Evolutionary conservation across 2,329 filamentous ascomycete genomes (phyloP), one percentile per base, ranked within the genome.

Genomic region (Alternaria gaisen): DNA sequence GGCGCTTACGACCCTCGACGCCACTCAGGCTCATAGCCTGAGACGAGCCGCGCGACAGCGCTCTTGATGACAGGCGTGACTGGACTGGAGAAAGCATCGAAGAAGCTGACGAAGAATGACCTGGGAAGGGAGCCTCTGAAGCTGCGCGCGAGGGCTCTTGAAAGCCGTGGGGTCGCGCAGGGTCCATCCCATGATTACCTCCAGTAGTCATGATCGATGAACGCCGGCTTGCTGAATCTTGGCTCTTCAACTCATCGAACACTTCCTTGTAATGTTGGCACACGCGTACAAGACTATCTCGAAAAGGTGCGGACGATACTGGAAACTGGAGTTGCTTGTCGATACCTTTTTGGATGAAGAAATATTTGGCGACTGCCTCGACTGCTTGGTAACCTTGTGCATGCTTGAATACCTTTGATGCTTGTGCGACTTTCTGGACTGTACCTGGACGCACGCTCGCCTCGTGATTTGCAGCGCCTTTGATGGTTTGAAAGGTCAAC

Each of bases 331-430:
- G 34, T 8, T 30, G 32, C 18, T 46, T 28, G 16, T 57, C 53
- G 18, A 57, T 50, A 12, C 47, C 47, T 6, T 1, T 26, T 22
- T 41, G 43, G 16, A 61, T 53, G 34, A 57, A 57, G 41, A 47
- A 56, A 20, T 61, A 56, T 10, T 56, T 53, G 5, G 53, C 58
- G 36, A 57, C 42, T 10, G 53, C 46, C 28, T 42, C 34, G 14
- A 57, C 18, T 12, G 51, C 47, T 18, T 34, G 32, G 0, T 20
- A 5, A 32, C 56, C 42, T 12, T 50, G 24, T 14, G 58, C 58
- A 28, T 51, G n/a, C 26, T 56, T 56, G 30, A 56, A 60, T 9
- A 47, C 53, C 18, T 0, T 1, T 18, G 53, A 47, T 9, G 44
- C 44, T 9, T 3, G n/a, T 20, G 44, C 44, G n/a, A 47, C 26